A percentile compares a stretch with the other conserved stretches of the same genome.
Conservation (phyloP, 2,329 filamentous ascomycete genomes). For the Fusarium sp. region DNA sequence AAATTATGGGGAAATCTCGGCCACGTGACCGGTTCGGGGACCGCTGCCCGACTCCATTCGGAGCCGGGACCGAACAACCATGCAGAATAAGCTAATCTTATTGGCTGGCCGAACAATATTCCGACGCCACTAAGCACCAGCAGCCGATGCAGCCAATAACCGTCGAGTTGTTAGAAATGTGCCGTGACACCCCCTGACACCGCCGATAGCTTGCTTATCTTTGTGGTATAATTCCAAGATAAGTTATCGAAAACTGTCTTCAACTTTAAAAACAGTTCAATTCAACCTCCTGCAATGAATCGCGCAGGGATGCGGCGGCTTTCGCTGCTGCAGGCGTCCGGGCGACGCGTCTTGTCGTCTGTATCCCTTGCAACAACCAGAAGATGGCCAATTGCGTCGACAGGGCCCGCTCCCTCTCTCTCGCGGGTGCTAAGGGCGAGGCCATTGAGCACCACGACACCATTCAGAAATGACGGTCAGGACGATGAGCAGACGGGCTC, state of each 20-base stretch:
- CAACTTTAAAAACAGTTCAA: background rate
- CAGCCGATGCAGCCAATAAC: constrained; percentile 16
- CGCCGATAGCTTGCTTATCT: constrained; percentile 2
- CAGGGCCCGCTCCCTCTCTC: constrained; percentile 1
- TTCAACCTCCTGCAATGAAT: constrained; percentile 17
- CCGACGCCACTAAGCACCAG: constrained; percentile 21
- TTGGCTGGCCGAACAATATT: constrained; percentile 26
- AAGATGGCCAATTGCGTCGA: constrained; percentile 23
- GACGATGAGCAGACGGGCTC: constrained; percentile 48
- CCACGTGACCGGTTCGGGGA: constrained; percentile 33
- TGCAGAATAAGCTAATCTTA: accelerated
- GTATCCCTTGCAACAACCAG: constrained; percentile 22
- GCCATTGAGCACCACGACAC: constrained; percentile 24
- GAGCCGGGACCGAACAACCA: constrained; percentile 14
- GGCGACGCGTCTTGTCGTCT: constrained; percentile 24
- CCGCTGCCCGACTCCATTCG: constrained; percentile 26
- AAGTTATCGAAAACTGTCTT: background rate
- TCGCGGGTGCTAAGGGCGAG: constrained; percentile 5
- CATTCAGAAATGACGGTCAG: constrained; percentile 4
- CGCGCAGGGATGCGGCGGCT: constrained; percentile 33
- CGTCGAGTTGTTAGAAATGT: constrained; percentile 17
- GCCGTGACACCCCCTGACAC: constrained; percentile 6
- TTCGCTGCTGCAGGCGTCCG: constrained; percentile 31
- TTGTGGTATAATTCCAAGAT: constrained; percentile 13
- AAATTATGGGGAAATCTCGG: constrained; percentile 6